Conservation (phyloP, 1,284 basidiomycete species). For the Trichosporon inkin region DNA sequence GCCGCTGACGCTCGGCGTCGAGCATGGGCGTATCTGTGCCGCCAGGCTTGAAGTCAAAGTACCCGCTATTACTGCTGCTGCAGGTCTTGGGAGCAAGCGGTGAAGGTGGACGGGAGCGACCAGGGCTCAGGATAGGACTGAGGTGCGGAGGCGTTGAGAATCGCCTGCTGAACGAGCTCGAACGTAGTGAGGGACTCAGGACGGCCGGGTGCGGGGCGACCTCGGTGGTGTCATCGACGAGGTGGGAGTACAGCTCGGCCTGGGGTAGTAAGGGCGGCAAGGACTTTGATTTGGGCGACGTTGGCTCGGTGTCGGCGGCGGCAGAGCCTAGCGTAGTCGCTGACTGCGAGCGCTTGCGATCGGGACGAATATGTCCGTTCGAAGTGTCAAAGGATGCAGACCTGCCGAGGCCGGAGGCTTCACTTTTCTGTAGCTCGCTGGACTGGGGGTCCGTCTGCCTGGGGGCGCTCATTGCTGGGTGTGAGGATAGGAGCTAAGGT, state of each 20-base stretch:
- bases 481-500: no score
- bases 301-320: not conserved
- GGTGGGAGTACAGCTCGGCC: not conserved
- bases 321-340: not conserved
- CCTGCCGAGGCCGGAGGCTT: not conserved
- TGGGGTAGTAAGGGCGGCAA: not conserved
- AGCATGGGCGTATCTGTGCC: not conserved
- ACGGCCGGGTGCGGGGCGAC: not conserved
- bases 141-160: not conserved
- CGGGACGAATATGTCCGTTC: not conserved
- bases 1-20: not conserved
- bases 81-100: not conserved
- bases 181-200: not conserved
- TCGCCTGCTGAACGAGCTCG: not conserved
- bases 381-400: not conserved
- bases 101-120: not conserved
- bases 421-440: no score
- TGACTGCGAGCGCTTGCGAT: slow-evolving; percentile 1
- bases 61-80: not conserved
- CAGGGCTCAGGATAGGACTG: not conserved
- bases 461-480: no score
- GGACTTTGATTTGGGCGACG: not conserved
- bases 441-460: no score
- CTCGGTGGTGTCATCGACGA: not conserved
- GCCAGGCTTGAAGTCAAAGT: not conserved